phyloP scores from a whole-genome alignment of 164 flowering plant species.

The Warburgia ugandensis region DNA sequence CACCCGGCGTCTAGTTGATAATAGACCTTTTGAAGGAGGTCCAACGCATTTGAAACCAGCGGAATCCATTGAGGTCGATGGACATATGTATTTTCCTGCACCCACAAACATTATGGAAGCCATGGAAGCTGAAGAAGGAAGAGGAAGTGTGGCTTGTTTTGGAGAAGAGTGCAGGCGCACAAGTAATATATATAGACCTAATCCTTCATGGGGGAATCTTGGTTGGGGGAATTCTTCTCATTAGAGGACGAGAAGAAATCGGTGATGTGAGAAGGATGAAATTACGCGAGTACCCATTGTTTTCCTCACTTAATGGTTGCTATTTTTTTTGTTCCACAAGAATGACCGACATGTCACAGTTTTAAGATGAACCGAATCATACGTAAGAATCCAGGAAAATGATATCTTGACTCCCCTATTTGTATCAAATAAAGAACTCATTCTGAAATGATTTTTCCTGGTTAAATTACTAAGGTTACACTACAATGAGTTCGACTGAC shows the following conservation, averaged over 20 bases:
- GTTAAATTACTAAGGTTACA: no score
- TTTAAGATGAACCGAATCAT: no score
- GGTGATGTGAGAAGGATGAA: no score
- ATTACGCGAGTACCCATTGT: no score
- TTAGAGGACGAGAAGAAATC: conserved; percentile 29
- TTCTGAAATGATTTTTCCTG: no score
- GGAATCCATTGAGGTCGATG: conserved; percentile 7
- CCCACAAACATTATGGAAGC: conserved; percentile 32
- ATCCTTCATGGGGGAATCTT: conserved; percentile 29
- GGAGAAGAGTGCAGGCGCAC: neutral
- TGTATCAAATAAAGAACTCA: no score
- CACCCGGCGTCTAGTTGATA: neutral
- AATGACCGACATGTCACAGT: no score
- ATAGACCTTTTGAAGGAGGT: neutral
- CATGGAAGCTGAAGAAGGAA: conserved; percentile 26
- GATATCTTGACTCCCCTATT: no score
- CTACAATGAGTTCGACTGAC: no score
- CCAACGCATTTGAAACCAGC: neutral
- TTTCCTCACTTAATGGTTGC: no score
- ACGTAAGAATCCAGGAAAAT: no score
- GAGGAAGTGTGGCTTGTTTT: neutral
- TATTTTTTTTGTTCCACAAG: no score
- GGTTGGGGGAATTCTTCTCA: conserved; percentile 27
- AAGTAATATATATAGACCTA: conserved; percentile 9
- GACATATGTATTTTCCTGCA: conserved; percentile 8